Base-by-base conservation (phyloP, 2,329 filamentous ascomycete genomes). In the Coniochaeta pulveracea region DNA sequence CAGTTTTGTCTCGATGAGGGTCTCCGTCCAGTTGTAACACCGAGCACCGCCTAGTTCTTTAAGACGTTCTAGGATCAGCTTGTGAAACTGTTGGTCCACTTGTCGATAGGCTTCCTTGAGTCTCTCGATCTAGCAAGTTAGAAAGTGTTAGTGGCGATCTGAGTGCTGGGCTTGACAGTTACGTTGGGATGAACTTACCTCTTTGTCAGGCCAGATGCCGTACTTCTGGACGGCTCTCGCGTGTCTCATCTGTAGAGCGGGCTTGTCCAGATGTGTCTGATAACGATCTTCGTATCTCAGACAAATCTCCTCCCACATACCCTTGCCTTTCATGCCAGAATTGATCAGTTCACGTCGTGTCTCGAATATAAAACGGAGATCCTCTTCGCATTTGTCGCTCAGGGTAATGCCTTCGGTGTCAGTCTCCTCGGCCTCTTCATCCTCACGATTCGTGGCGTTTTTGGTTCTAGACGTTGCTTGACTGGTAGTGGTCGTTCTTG, bases 231-330 rank as follows among this genome's bases (percentile, higher is more conserved):
- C 61, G 3, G 61, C 61, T 6, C 70, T 60, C 10, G 63, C 62
- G 25, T 71, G 58, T 45, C 65, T 68, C 70, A 75, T 74, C 43
- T 75, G 70, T 4, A 74, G 55, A 32, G 61, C 60, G 31, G 69
- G 64, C 40, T 67, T 65, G 23, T 60, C 56, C 34, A 53, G 52
- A 12, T 45, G 45, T 19, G 45, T 27, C 11, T 19, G 18, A 14
- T 31, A 31, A 12, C 4, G 12, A 19, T 31, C 28, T 19, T 31
- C 28, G 5, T 53, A 55, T 10, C 52, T 51, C 38, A 58, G 54
- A 31, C 61, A 57, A 37, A 75, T 72, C 24, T 58, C 55, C 16
- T 69, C 61, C 70, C 70, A 75, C 68, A 74, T 74, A 21, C 69
- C 66, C 40, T 69, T 68, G 11, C 70, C 69, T 43, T 67, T 69